Percentiles rank a stretch among this genome's conserved stretches.
Conservation (phyloP, 2,329 filamentous ascomycete species). For the Cryphonectria carpinicola region DNA sequence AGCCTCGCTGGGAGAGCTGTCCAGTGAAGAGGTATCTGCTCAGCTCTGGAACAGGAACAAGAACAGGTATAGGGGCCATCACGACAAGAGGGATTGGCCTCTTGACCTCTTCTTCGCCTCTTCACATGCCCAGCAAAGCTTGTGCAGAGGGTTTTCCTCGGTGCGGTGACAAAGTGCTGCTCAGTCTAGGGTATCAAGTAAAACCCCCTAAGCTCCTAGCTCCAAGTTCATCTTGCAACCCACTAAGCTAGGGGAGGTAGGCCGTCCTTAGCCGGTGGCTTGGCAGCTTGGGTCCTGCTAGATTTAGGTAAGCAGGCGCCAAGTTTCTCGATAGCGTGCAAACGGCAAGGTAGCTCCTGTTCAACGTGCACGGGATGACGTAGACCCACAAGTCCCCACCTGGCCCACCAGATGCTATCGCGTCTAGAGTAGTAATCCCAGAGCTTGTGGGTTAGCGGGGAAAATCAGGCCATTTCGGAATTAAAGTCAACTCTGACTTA, state of each 20-base stretch:
- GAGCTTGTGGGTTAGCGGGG: too few relatives aligned
- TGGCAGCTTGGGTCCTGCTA: too few relatives aligned
- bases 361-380: neutral
- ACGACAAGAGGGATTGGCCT: neutral
- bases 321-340: too few relatives aligned
- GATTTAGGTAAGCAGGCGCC: neutral
- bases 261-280: too few relatives aligned
- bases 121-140: neutral
- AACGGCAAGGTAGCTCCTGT: too few relatives aligned
- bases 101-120: neutral
- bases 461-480: neutral
- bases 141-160: neutral
- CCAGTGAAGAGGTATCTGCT: constrained; percentile 55
- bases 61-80: constrained; percentile 51
- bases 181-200: neutral
- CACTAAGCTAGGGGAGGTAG: too few relatives aligned
- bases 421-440: neutral
- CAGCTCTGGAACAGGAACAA: constrained; percentile 46
- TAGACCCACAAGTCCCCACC: neutral
- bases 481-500: neutral
- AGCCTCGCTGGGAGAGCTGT: constrained; percentile 47
- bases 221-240: neutral
- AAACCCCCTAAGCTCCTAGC: neutral
- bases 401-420: neutral
- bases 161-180: neutral